Evolutionary conservation across 768 basidiomycete species (phyloP), one percentile per base, ranked within the genome.

Genomic region (Roridomyces roridus): DNA sequence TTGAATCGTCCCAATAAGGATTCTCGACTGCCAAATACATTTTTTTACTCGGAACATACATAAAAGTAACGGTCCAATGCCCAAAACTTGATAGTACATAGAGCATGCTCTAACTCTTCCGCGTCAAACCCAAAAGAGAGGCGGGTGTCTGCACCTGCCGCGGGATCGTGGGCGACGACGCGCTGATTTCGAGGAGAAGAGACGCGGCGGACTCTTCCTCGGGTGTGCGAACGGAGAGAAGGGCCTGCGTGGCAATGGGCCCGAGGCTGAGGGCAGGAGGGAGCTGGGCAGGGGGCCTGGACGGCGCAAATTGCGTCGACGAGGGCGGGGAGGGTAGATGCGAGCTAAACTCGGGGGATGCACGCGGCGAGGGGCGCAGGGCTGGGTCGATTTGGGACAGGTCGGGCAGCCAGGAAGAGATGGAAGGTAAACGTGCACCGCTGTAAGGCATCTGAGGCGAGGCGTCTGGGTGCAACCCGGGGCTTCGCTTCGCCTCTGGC

Each of bases 171-270:
- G 78, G 74, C 34, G 76, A 74, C 28, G 81, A 80, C 1, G 78
- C 74, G 61, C 83, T 80, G 57, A 90, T 89, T 57, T 88, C 85
- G 35, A 90, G 69, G 14, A 89, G 69, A 56, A 90, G 72, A 4
- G 88, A 84, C 15, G 88, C 88, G 0, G 88, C 88, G 0, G 77
- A 80, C 72, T 90, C 86, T 66, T 91, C 89, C 50, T 90, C 89
- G 0, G 85, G 82, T 5, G 84, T 83, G 43, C 75, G 78, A 35
- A 47, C 49, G 6, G 68, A 46, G 15, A 62, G 48, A 17, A 53
- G 39, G 51, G 37, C 42, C 43, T 57, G 53, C 42, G 56, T 52
- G 8, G 67, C 65, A 18, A 53, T 66, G 51, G 59, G 66, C 12
- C 73, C 74, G 28, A 84, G 68, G 10, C 70, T 78, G 36, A 83